Conservation (phyloP, 352 stramenopile genomes). For the Phytophthora cajani region DNA sequence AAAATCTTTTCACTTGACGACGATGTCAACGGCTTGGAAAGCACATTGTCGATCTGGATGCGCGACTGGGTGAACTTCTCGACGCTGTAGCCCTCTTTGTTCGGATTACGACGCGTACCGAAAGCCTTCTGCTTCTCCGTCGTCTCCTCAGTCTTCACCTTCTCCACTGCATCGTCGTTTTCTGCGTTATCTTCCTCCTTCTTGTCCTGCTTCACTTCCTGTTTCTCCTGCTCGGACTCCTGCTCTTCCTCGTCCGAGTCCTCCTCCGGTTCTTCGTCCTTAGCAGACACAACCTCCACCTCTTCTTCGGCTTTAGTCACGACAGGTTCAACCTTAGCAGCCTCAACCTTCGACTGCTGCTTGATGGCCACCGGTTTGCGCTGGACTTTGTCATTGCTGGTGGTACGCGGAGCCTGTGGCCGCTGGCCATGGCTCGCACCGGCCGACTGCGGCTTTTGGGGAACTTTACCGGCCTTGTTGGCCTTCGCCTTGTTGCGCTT, state of each 20-base stretch:
- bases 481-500: constrained; percentile 58
- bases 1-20: constrained; percentile 87
- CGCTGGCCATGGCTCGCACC: constrained; percentile 11
- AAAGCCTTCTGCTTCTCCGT: constrained; percentile 39
- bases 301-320: constrained; percentile 6
- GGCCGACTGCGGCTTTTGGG: constrained; percentile 6
- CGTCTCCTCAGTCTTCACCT: neutral
- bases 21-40: constrained; percentile 79
- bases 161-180: constrained; percentile 14
- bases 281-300: constrained; percentile 12
- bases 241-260: constrained; percentile 15
- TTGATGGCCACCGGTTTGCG: constrained; percentile 6
- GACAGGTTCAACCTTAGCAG: constrained; percentile 1
- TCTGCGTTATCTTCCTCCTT: constrained; percentile 8
- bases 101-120: constrained; percentile 84
- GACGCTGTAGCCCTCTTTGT: constrained; percentile 78
- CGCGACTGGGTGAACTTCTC: constrained; percentile 63
- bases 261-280: constrained; percentile 14
- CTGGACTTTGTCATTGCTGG: neutral
- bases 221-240: constrained; percentile 10
- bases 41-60: constrained; percentile 65
- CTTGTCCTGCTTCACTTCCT: constrained; percentile 17
- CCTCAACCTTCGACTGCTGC: constrained; percentile 9
- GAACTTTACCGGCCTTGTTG: constrained; percentile 37
- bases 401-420: constrained; percentile 4